phyloP scores from a whole-genome alignment of 768 basidiomycete species.

The Lactarius deliciosus region DNA sequence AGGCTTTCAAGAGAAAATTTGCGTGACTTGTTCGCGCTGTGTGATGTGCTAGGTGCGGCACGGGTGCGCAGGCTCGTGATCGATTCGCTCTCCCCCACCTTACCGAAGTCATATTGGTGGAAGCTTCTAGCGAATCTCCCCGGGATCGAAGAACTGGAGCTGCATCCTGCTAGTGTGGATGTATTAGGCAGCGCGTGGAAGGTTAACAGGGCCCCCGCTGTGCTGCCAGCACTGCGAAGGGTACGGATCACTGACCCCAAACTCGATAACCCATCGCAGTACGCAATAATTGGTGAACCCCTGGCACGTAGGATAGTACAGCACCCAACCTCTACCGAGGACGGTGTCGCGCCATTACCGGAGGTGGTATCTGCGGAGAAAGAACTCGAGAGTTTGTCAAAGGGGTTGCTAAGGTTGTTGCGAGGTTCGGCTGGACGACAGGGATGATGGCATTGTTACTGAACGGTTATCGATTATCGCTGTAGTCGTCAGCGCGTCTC shows the following conservation, averaged over 20 bases:
- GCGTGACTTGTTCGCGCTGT: not conserved
- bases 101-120: not conserved
- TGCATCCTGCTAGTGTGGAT: not conserved
- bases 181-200: not conserved
- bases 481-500: too few relatives aligned
- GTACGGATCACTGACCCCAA: not conserved
- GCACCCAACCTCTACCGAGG: not conserved
- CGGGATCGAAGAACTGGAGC: not conserved
- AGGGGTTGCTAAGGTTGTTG: not conserved
- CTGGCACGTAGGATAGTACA: not conserved
- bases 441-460: too few relatives aligned
- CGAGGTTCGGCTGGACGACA: not conserved
- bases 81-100: not conserved
- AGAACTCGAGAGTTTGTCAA: not conserved
- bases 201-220: not conserved
- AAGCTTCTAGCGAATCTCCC: not conserved
- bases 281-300: not conserved
- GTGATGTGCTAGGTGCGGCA: not conserved
- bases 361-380: not conserved
- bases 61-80: not conserved
- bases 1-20: not conserved
- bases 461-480: too few relatives aligned
- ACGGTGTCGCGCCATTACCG: too few relatives aligned
- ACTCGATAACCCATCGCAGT: not conserved
- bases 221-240: constrained; percentile 1